Base-by-base conservation (phyloP, 768 basidiomycete genomes). In the Auricularia sp. region DNA sequence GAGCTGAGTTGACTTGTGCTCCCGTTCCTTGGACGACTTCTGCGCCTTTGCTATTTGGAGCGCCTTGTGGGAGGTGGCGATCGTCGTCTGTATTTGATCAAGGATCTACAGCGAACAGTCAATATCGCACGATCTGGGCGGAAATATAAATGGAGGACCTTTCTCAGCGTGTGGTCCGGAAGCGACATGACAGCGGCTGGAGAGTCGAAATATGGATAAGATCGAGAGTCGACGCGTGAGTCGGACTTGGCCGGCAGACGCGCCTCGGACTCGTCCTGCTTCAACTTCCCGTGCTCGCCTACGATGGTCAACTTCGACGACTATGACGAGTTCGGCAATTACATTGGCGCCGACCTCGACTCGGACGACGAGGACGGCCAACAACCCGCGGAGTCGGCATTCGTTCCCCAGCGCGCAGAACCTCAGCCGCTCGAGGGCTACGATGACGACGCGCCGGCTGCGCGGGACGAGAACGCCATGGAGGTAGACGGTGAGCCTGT, bases 251-350 rank as follows among this genome's bases (percentile, higher is more conserved):
- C 51, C 65, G 37, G 36, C 65, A 36, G 47, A 44, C 66, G 75
- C 73, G 75, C 10, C 18, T 54, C 29, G 13, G 13, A n/a, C 45
- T 47, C 13, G 45, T 13, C 45, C 45, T n/a, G 13, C 45, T n/a
- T 13, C 45, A 47, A n/a, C 13, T n/a, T 47, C 45, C 45, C 33
- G 24, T 16, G 4, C 24, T 3, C 21, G 62, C 21, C 24, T 35
- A 34, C 54, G 54, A 54, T 54, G 54, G 54, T 54, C 54, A 54
- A 54, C 54, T 77, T 83, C 66, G 82, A 92, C 69, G 90, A 92
- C 74, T 92, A 92, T 71, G 90, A 92, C 71, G 91, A 98, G 78
- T 96, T 96, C 73, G 95, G 94, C 69, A 98, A 97, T 82, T 97
- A 98, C 77, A 95, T 98, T 73, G 95, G 94, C 67, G 93, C 86